phyloP scores from a whole-genome alignment of 1,284 basidiomycete species.

The Coriolopsis trogii region DNA sequence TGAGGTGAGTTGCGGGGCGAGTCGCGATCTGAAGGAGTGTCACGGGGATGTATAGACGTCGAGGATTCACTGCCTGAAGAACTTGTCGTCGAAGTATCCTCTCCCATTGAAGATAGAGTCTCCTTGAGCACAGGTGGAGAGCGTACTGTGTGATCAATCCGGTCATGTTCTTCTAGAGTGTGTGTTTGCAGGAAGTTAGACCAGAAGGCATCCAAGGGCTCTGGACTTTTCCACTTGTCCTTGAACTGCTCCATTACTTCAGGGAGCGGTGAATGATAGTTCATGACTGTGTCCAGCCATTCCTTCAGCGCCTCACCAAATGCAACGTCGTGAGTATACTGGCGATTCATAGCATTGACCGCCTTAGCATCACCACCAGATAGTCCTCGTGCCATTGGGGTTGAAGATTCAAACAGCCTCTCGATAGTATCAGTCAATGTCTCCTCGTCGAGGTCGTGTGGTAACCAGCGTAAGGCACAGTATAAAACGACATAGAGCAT shows the following conservation, averaged over 20 bases:
- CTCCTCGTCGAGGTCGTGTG: background rate
- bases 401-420: background rate
- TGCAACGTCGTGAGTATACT: background rate
- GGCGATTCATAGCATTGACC: background rate
- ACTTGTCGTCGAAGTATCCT: too few species aligned
- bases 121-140: too few species aligned
- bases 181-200: background rate
- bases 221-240: background rate
- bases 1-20: too few species aligned
- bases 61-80: too few species aligned
- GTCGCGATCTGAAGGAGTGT: too few species aligned
- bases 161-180: background rate
- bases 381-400: background rate
- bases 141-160: background rate
- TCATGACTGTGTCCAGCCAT: conserved; percentile 11
- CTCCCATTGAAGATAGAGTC: too few species aligned
- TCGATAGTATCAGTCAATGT: background rate
- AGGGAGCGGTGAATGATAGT: background rate
- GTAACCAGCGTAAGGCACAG: conserved; percentile 8
- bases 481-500: conserved; percentile 20
- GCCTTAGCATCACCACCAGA: conserved; percentile 7
- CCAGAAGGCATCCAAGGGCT: background rate
- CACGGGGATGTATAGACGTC: too few species aligned
- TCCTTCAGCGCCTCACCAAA: background rate
- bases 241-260: background rate